Conservation (phyloP, 1,139 yeast species). For the Yamadazyma atlantica region DNA sequence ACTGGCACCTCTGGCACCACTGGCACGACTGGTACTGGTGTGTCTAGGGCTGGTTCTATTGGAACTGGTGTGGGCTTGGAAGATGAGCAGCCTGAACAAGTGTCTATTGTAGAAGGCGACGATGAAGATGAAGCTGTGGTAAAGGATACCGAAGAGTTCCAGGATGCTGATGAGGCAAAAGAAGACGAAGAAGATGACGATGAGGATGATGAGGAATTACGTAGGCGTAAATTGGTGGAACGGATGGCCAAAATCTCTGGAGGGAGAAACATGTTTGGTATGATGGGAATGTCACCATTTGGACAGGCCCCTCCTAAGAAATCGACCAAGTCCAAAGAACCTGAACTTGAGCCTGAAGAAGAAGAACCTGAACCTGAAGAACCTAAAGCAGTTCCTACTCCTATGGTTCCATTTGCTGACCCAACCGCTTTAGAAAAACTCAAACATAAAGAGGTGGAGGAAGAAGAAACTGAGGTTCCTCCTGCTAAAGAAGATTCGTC, state of each 20-base stretch:
- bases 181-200: slow-evolving; percentile 14
- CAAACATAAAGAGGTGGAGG: slow-evolving; percentile 4
- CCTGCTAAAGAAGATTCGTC: slow-evolving; percentile 14
- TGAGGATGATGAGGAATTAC: slow-evolving; percentile 74
- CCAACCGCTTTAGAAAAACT: slow-evolving; percentile 14
- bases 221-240: slow-evolving; percentile 77
- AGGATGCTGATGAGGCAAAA: slow-evolving; percentile 8
- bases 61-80: slow-evolving; percentile 2
- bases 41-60: slow-evolving; percentile 9
- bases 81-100: too few relatives aligned
- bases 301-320: slow-evolving; percentile 25
- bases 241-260: slow-evolving; percentile 96
- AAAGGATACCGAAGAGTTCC: background rate
- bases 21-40: slow-evolving; percentile 8
- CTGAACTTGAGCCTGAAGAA: slow-evolving; percentile 15
- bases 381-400: slow-evolving; percentile 36
- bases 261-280: slow-evolving; percentile 86
- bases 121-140: slow-evolving; percentile 8
- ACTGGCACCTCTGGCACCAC: slow-evolving; percentile 2
- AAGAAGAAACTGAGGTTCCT: slow-evolving; percentile 1
- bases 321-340: slow-evolving; percentile 16
- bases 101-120: too few relatives aligned
- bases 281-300: slow-evolving; percentile 62
- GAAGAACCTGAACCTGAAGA: slow-evolving; percentile 12
- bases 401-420: slow-evolving; percentile 29